These are phyloP conservation scores for Penicillium sp. DNA, from an alignment of 2,329 filamentous ascomycete species.

Conservation along the genomic window DNA sequence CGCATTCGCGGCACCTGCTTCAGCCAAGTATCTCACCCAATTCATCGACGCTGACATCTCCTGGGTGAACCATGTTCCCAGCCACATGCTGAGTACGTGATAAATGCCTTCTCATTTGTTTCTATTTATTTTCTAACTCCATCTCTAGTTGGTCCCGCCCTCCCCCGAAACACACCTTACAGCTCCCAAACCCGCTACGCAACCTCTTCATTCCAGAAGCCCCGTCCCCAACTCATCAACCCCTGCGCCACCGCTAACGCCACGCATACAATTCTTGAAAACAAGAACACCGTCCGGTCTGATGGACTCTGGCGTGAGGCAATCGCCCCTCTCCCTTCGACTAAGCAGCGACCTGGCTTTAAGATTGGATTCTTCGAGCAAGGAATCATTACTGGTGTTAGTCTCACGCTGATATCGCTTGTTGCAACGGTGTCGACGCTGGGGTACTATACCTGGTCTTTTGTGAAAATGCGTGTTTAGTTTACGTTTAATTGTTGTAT, in stretches of 20 bases:
- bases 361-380: constrained; percentile 58
- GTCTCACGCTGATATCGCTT: constrained; percentile 32
- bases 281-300: constrained; percentile 26
- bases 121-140: neutral
- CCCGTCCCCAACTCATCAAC: constrained; percentile 52
- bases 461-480: constrained; percentile 23
- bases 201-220: constrained; percentile 52
- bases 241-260: constrained; percentile 25
- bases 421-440: constrained; percentile 32
- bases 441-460: constrained; percentile 35
- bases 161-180: constrained; percentile 45
- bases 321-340: constrained; percentile 43
- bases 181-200: constrained; percentile 51
- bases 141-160: constrained; percentile 32
- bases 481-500: neutral
- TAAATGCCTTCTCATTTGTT: neutral
- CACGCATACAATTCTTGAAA: constrained; percentile 23
- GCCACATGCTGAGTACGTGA: constrained; percentile 55
- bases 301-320: constrained; percentile 37
- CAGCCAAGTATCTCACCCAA: constrained; percentile 66
- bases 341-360: constrained; percentile 34
- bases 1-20: constrained; percentile 57
- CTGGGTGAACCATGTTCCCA: constrained; percentile 64
- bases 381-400: constrained; percentile 48
- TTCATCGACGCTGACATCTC: constrained; percentile 59